These are phyloP conservation scores for Panicum miliaceum DNA, from an alignment of 176 grass and related monocot genomes.

Conservation along the genomic window DNA sequence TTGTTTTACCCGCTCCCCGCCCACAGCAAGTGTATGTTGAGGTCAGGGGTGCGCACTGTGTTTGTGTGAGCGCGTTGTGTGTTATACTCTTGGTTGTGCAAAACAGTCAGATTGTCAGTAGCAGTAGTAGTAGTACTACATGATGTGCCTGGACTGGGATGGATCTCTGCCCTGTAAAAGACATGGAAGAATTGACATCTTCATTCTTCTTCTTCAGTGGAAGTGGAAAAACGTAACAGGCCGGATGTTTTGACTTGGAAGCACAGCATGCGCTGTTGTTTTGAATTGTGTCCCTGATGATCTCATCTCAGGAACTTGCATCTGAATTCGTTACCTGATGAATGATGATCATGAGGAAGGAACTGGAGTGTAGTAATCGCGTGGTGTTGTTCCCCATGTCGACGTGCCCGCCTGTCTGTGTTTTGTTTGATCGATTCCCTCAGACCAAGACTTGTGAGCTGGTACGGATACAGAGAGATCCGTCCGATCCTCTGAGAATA, in stretches of 20 bases:
- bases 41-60: conserved; percentile 29
- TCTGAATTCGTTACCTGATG: neutral
- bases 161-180: conserved; percentile 33
- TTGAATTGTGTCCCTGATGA: neutral
- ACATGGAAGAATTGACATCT: conserved; percentile 26
- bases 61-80: neutral
- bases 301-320: neutral
- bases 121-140: neutral
- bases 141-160: conserved; percentile 22
- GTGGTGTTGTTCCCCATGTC: too few species aligned
- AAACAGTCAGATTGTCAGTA: conserved; percentile 27
- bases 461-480: neutral
- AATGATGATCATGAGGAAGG: neutral
- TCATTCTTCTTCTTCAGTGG: conserved; percentile 21
- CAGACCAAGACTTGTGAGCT: neutral
- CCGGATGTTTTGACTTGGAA: neutral
- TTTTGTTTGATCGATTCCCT: too few species aligned
- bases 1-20: conserved; percentile 27
- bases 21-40: conserved; percentile 43
- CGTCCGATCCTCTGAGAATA: neutral
- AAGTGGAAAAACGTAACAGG: neutral
- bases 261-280: neutral
- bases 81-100: conserved; percentile 17
- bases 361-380: neutral
- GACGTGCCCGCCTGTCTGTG: neutral